Percentiles rank a stretch among this genome's conserved stretches.
phyloP scores from a whole-genome alignment of 2,329 filamentous ascomycete species.

The Penicillium sp. region DNA sequence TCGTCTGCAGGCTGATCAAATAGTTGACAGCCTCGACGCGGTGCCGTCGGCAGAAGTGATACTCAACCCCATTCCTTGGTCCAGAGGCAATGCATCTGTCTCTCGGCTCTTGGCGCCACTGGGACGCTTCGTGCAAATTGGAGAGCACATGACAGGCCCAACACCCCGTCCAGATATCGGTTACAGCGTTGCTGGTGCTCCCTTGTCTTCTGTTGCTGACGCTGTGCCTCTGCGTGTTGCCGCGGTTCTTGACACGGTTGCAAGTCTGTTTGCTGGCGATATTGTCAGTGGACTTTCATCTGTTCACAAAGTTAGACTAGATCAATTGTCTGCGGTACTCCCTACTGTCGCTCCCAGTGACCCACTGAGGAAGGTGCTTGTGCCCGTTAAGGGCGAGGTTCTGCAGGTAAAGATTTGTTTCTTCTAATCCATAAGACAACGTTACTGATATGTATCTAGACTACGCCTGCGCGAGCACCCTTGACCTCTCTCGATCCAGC shows the following conservation, averaged over 20 bases:
- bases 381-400: background rate
- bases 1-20: background rate
- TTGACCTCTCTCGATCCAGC: background rate
- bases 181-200: background rate
- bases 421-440: background rate
- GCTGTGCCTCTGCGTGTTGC: background rate
- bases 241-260: background rate
- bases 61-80: background rate
- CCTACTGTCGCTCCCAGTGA: background rate
- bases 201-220: background rate
- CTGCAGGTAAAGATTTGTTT: background rate
- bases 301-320: background rate
- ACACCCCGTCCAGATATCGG: background rate
- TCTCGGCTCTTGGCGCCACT: background rate
- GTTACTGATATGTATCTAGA: background rate
- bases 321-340: background rate
- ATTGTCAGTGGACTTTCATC: background rate
- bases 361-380: background rate
- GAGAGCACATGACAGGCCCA: background rate
- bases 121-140: background rate
- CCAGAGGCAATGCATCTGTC: background rate
- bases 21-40: background rate
- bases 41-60: background rate
- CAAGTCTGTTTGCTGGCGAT: background rate
- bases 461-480: background rate